Percentiles rank a stretch among this genome's conserved stretches.
Conservation (phyloP, 176 grass and related monocot species). For the Avena eriantha region DNA sequence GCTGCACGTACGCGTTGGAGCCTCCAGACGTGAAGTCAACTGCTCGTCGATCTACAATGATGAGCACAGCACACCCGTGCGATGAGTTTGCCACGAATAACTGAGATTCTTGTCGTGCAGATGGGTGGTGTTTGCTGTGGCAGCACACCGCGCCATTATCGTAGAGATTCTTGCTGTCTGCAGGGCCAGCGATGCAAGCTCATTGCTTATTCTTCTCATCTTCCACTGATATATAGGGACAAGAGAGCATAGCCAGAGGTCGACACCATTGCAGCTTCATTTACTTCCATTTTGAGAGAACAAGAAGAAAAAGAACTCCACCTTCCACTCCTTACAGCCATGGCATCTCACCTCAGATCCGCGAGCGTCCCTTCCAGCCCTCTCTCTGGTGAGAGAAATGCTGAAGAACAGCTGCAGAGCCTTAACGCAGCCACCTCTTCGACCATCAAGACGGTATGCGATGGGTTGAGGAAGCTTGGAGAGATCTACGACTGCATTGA, state of each 20-base stretch:
- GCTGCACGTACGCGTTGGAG: background rate
- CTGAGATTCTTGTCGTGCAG: background rate
- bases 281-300: background rate
- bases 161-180: constrained; percentile 36
- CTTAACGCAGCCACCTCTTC: background rate
- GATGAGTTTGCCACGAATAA: background rate
- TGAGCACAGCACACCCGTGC: background rate
- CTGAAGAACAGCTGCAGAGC: background rate
- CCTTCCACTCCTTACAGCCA: background rate
- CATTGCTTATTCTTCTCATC: constrained; percentile 10
- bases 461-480: constrained; percentile 7
- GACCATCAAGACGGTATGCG: background rate
- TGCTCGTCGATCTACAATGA: background rate
- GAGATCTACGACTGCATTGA: background rate
- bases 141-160: background rate
- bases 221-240: constrained; percentile 22
- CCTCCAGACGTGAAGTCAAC: background rate
- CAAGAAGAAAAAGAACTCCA: background rate
- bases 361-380: background rate
- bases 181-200: background rate
- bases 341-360: background rate
- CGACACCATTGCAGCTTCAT: background rate
- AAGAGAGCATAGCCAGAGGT: background rate
- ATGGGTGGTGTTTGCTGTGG: background rate
- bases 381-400: background rate